A percentile compares a stretch with the other conserved stretches of the same genome.
Evolutionary conservation across 163 green algal genomes (phyloP).

Genomic region (Chloromonas sp.): DNA sequence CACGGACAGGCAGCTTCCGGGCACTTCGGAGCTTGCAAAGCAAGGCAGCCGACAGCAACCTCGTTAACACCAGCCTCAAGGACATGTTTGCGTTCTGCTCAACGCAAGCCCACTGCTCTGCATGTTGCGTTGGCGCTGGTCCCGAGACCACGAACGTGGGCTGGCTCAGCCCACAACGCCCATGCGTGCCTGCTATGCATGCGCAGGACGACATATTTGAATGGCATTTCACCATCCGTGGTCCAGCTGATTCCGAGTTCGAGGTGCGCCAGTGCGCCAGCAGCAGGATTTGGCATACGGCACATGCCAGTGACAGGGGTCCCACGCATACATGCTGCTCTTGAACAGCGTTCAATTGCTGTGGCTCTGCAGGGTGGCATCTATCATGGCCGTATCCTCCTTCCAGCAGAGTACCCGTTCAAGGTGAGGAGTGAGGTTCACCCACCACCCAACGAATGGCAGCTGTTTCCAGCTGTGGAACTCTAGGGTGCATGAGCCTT

Average conservation of each 20-base stretch:
- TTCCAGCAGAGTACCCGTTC: constrained; percentile 97
- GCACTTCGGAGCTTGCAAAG: background rate
- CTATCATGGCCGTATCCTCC: constrained; percentile 95
- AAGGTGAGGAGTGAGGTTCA: constrained; percentile 41
- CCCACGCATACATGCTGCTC: no score
- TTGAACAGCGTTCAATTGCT: no score
- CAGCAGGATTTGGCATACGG: no score
- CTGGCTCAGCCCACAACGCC: background rate
- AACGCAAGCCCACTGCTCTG: no score
- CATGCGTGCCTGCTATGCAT: background rate
- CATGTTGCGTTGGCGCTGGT: no score
- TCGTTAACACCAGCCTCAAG: background rate
- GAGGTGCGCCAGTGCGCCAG: constrained; percentile 41
- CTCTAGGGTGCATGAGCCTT: no score
- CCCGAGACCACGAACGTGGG: no score
- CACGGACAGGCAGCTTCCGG: background rate
- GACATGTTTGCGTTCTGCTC: background rate
- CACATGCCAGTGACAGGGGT: no score
- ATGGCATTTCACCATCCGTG: constrained; percentile 93
- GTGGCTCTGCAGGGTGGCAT: constrained; percentile 75
- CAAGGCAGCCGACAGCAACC: background rate
- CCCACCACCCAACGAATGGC: background rate
- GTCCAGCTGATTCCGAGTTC: constrained; percentile 87
- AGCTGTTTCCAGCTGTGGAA: background rate
- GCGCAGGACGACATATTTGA: constrained; percentile 95